Base-by-base conservation (phyloP, 176 grass and related monocot species). In the Eleusine coracana region DNA sequence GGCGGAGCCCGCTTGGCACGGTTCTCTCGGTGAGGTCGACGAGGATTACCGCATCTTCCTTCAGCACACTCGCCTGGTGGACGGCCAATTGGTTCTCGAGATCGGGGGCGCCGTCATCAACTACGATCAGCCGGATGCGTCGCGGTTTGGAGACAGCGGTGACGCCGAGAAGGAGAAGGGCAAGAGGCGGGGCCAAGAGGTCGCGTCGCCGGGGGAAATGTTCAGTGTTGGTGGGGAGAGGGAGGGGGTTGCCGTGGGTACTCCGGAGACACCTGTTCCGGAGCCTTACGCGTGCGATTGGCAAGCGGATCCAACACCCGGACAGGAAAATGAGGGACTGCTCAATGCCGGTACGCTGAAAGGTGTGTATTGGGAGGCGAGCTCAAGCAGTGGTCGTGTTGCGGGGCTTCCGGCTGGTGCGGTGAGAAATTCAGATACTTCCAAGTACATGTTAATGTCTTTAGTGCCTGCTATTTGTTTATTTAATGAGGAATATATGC, bases 11-110 rank as follows among this genome's bases (percentile, higher is more conserved):
- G 76, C 84, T 28, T 73, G 41, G 71, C 20, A 65, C 55, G 77
- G 85, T 14, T 75, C 69, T 0, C 77, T 85, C 78, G 31, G 68
- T 12, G 74, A 73, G 40, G 59, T 85, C 55, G 87, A 94, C 70
- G 84, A 79, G 37, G 87, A 88, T 17, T 94, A 94, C 76, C 84
- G 79, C 84, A 9, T 87, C 29, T 94, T 94, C 84, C 66, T 94
- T 77, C 62, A 72, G 62, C 86, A 87, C 55, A 21, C 85, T 48
- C 50, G 84, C 63, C 38, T 86, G 38, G 77, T 84, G 44, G 73
- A 92, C 39, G 85, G 79, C n/a, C 64, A 64, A 6, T 10, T 91
- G 84, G 48, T 89, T 48, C 77, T 91, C 44, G 55, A 91, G 64
- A 82, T 84, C 12, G 81, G 66, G 5, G 83, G 52, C 31, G 46